phyloP scores from a whole-genome alignment of 495 filamentous ascomycete species.

The Antarctomyces pellizariae region DNA sequence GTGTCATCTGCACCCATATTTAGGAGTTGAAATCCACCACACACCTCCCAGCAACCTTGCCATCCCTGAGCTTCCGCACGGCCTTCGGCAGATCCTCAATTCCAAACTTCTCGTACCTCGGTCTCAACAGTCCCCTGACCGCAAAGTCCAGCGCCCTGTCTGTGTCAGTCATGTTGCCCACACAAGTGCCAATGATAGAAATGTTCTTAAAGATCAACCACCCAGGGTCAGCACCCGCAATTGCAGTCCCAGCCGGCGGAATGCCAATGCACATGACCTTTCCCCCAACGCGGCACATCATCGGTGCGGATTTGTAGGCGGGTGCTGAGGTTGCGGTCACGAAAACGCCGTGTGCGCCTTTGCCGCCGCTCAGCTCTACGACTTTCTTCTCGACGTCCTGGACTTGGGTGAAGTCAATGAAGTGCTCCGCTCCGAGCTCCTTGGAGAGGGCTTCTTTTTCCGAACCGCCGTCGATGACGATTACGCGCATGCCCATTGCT shows the following conservation, averaged over 20 bases:
- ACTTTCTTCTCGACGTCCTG: constrained; percentile 5
- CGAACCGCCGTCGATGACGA: constrained; percentile 17
- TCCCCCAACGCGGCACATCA: constrained; percentile 4
- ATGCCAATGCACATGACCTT: constrained; percentile 5
- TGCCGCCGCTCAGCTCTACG: constrained; percentile 4
- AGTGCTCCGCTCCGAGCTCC: constrained; percentile 16
- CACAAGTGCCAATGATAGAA: constrained; percentile 5
- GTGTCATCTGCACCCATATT: too few species aligned
- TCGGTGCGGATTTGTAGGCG: neutral
- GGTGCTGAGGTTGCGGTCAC: constrained; percentile 1
- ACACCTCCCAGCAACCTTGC: constrained; percentile 7
- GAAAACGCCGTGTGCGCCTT: constrained; percentile 7
- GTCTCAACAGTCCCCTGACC: constrained; percentile 1
- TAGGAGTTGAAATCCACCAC: too few species aligned
- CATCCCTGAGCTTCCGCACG: constrained; percentile 5
- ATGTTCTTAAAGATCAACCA: constrained; percentile 4
- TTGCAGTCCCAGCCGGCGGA: constrained; percentile 3
- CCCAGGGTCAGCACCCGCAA: constrained; percentile 4
- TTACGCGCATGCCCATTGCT: constrained; percentile 17
- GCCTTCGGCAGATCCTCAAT: constrained; percentile 4
- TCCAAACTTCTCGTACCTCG: constrained; percentile 1
- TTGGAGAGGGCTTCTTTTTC: constrained; percentile 14
- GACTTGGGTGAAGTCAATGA: constrained; percentile 15
- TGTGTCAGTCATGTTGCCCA: constrained; percentile 4
- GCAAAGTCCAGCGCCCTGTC: constrained; percentile 8